phyloP scores from a whole-genome alignment of 257 asterid species.

The Plectranthus barbatus region DNA sequence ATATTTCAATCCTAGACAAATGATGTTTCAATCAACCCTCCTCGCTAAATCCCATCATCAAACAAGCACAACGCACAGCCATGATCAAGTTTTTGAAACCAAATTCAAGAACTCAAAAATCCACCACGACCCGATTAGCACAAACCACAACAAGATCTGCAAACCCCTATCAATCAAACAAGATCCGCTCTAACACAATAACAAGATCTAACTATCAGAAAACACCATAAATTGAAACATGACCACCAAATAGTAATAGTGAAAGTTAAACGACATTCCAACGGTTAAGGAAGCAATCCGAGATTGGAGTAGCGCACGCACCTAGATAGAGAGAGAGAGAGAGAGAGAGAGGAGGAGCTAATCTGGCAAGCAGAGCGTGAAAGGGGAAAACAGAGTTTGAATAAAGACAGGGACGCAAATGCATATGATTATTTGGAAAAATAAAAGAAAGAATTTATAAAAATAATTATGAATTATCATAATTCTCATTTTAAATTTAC shows the following conservation, averaged over 20 bases:
- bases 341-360: no score
- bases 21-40: neutral
- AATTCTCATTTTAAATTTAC: no score
- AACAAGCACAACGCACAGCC: neutral
- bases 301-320: neutral
- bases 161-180: neutral
- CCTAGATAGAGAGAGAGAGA: neutral
- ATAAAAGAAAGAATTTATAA: no score
- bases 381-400: no score
- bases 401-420: no score
- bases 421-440: no score
- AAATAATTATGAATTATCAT: no score
- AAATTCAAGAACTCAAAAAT: neutral
- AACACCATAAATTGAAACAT: neutral
- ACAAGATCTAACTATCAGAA: constrained; percentile 2
- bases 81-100: neutral
- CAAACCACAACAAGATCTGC: constrained; percentile 13
- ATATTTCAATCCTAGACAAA: no score
- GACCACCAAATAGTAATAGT: neutral
- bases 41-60: neutral
- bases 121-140: neutral
- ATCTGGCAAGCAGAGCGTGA: neutral
- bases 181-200: neutral
- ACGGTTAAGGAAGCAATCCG: neutral
- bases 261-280: neutral